Evolutionary conservation across 352 stramenopile genomes (phyloP).

Genomic region (Hyaloperonospora arabidopsidis): DNA sequence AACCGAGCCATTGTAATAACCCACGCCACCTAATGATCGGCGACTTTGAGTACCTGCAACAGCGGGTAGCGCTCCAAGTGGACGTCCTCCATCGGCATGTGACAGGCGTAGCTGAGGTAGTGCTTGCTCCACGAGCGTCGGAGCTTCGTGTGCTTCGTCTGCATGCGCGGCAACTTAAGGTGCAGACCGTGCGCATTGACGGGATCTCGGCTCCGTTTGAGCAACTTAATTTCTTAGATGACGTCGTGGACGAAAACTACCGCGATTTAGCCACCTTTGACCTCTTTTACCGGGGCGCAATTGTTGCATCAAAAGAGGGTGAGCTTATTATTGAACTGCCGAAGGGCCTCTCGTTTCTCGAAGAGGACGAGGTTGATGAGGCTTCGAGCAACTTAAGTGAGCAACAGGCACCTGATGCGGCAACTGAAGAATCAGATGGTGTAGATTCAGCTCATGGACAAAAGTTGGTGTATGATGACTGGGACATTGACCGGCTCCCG

Average conservation of each 20-base stretch:
- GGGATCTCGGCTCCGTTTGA: slow-evolving; percentile 54
- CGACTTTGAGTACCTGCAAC: slow-evolving; percentile 82
- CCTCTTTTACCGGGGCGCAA: slow-evolving; percentile 77
- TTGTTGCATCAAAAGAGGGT: slow-evolving; percentile 79
- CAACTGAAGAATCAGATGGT: slow-evolving; percentile 30
- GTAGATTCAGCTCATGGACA: slow-evolving; percentile 25
- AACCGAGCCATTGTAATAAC: too few species aligned
- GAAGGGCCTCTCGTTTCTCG: slow-evolving; percentile 43
- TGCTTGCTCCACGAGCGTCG: slow-evolving; percentile 52
- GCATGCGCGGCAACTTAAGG: slow-evolving; percentile 65
- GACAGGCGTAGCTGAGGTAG: slow-evolving; percentile 56
- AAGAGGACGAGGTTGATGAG: slow-evolving; percentile 40
- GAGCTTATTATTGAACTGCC: slow-evolving; percentile 73
- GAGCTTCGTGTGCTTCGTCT: slow-evolving; percentile 56
- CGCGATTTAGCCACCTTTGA: slow-evolving; percentile 74
- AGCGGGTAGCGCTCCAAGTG: slow-evolving; percentile 68
- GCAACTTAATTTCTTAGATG: slow-evolving; percentile 69
- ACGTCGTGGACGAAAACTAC: slow-evolving; percentile 76
- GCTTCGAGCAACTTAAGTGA: slow-evolving; percentile 31
- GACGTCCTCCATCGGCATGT: slow-evolving; percentile 63
- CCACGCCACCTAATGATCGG: slow-evolving; percentile 64
- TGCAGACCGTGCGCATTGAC: slow-evolving; percentile 49
- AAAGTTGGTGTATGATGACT: slow-evolving; percentile 46
- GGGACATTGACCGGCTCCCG: slow-evolving; percentile 62
- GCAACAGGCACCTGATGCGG: slow-evolving; percentile 11